These are phyloP conservation scores for Brassica balearica DNA, from an alignment of 441 rosid genomes.

Conservation along the genomic window DNA sequence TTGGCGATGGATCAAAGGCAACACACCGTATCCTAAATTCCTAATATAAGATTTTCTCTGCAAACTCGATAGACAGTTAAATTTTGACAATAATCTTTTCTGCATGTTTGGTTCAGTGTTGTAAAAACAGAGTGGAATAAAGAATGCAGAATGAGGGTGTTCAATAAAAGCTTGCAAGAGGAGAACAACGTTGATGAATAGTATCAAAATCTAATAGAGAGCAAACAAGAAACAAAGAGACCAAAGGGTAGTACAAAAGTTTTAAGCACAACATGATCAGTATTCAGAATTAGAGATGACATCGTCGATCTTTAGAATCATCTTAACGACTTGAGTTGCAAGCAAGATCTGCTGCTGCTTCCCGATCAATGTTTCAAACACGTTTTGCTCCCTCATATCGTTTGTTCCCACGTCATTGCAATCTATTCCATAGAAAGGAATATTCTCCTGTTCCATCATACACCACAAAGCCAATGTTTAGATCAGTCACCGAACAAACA, in stretches of 20 bases:
- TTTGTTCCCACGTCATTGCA: slow-evolving; percentile 97
- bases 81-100: neutral
- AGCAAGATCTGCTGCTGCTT: slow-evolving; percentile 96
- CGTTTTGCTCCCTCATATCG: slow-evolving; percentile 91
- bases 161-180: slow-evolving; percentile 10
- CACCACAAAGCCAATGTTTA: neutral
- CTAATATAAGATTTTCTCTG: neutral
- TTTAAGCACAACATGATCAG: slow-evolving; percentile 38
- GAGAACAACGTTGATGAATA: slow-evolving; percentile 5
- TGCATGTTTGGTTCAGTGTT: neutral
- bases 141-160: neutral
- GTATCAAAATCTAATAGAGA: slow-evolving; percentile 19
- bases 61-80: neutral
- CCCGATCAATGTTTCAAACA: slow-evolving; percentile 92
- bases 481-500: slow-evolving; percentile 1
- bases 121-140: neutral
- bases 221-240: neutral
- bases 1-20: neutral
- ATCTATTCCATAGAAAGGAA: slow-evolving; percentile 83
- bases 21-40: neutral
- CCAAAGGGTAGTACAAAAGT: slow-evolving; percentile 12
- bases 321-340: slow-evolving; percentile 98
- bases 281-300: slow-evolving; percentile 87
- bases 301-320: slow-evolving; percentile 98
- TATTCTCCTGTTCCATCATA: slow-evolving; percentile 68